These are phyloP conservation scores for Halophytophthora batemanensis DNA, from an alignment of 352 stramenopile genomes.

Conservation along the genomic window DNA sequence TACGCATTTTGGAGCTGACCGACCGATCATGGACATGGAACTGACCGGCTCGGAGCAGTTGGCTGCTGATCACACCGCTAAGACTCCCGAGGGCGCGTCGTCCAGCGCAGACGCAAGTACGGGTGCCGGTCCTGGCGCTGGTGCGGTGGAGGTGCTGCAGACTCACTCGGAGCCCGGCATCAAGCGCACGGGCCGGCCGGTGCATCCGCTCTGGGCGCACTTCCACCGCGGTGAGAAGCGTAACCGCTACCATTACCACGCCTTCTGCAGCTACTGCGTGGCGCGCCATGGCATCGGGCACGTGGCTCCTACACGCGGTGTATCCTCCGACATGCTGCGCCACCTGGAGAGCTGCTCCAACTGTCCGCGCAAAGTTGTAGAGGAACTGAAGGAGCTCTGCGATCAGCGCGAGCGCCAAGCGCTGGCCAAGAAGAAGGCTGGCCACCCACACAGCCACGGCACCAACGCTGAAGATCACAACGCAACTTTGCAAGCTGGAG, in stretches of 20 bases:
- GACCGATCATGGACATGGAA: no score
- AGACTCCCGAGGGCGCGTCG: no score
- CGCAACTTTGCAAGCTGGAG: not conserved
- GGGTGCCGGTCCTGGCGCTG: no score
- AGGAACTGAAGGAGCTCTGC: conserved; percentile 59
- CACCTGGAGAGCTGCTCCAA: conserved; percentile 72
- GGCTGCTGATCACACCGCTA: no score
- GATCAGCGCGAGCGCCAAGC: conserved; percentile 35
- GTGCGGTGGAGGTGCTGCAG: no score
- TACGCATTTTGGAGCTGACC: no score
- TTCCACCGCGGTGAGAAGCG: conserved; percentile 85
- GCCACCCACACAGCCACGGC: not conserved
- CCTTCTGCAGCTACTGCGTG: conserved; percentile 81
- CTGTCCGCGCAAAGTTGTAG: conserved; percentile 63
- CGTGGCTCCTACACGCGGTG: conserved; percentile 65
- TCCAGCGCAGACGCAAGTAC: no score
- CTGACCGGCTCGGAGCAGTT: no score
- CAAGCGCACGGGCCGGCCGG: conserved; percentile 72
- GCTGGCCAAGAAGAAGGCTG: conserved; percentile 19
- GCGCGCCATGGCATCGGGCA: conserved; percentile 47
- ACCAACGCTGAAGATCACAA: not conserved
- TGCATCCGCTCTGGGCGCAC: conserved; percentile 76
- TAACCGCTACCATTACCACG: conserved; percentile 84
- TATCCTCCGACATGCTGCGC: conserved; percentile 79
- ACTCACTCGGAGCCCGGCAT: not conserved